Evolutionary conservation across 306 rosid species (phyloP), one percentile per base, ranked within the genome.

Genomic region (Cercis canadensis): DNA sequence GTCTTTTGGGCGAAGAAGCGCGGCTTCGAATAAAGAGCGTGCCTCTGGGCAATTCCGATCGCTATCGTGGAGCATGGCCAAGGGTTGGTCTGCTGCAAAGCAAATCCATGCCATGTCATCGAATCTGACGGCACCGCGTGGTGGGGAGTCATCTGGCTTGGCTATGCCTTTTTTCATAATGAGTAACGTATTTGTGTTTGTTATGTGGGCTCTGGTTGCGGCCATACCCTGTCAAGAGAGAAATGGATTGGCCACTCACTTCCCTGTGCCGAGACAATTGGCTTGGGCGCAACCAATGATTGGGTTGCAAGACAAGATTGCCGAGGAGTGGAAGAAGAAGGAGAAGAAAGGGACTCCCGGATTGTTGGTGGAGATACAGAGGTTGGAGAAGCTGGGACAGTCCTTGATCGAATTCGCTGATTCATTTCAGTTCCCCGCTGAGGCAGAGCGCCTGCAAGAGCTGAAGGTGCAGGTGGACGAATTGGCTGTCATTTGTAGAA

Each of bases 291-390:
- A 91, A 41, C 70, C 97, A 6, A 74, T 95, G 87, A 62, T 82
- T 0, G 78, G 79, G 2, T 46, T 95, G 59, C 99, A 95, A 45
- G 99, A 95, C 74, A 95, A 87, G 82, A 87, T 95, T 8, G 79
- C 85, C 0, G 97, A 91, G 78, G 99, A 91, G 57, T 91, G 99
- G 99, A 95, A 87, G 84, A 90, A 87, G 87, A 95, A 89, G 50
- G 99, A 95, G 87, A 95, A 95, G 92, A 92, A 81, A 44, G 90
- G 96, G 0, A 33, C 75, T 0, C 83, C 84, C 6, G 99, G 97
- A 7, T 13, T 91, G 16, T 33, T 95, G 51, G 96, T 87, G 12
- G 99, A 91, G 88, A 86, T 92, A 83, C 99, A 91, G 66, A 84
- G 60, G 83, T 29, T 95, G 87, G 99, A 95, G 82, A 90, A 81